phyloP scores from a whole-genome alignment of 441 rosid species.

The Gossypium schwendimanii region DNA sequence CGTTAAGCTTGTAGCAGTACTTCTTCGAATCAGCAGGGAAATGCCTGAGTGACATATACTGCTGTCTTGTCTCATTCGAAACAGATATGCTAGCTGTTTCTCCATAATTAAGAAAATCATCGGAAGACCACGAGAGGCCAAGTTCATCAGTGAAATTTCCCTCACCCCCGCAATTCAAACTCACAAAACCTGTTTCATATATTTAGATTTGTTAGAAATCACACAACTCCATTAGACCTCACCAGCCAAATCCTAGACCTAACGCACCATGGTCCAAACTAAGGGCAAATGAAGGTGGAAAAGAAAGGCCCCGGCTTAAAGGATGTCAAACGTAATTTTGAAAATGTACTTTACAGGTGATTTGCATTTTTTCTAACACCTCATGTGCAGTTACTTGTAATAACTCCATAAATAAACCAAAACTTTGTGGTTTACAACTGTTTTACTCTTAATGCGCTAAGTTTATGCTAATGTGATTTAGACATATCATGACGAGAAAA shows the following conservation, averaged over 20 bases:
- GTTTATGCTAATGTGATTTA: neutral
- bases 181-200: slow-evolving; percentile 69
- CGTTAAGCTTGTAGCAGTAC: slow-evolving; percentile 72
- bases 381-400: neutral
- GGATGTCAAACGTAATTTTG: neutral
- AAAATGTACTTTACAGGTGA: neutral
- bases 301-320: neutral
- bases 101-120: slow-evolving; percentile 54
- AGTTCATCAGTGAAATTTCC: slow-evolving; percentile 65
- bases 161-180: slow-evolving; percentile 83
- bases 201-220: slow-evolving; percentile 12
- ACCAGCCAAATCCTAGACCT: neutral
- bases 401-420: neutral
- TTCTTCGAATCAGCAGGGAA: slow-evolving; percentile 91
- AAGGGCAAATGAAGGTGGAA: neutral
- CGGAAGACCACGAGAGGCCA: slow-evolving; percentile 77
- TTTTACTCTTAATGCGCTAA: neutral
- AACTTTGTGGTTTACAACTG: neutral
- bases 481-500: neutral
- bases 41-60: slow-evolving; percentile 66
- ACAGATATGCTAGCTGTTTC: slow-evolving; percentile 50
- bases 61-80: slow-evolving; percentile 57
- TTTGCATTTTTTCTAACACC: neutral
- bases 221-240: neutral
- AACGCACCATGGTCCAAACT: slow-evolving; percentile 1